Base-by-base conservation (phyloP, 352 stramenopile species). In the Peronospora farinosa region DNA sequence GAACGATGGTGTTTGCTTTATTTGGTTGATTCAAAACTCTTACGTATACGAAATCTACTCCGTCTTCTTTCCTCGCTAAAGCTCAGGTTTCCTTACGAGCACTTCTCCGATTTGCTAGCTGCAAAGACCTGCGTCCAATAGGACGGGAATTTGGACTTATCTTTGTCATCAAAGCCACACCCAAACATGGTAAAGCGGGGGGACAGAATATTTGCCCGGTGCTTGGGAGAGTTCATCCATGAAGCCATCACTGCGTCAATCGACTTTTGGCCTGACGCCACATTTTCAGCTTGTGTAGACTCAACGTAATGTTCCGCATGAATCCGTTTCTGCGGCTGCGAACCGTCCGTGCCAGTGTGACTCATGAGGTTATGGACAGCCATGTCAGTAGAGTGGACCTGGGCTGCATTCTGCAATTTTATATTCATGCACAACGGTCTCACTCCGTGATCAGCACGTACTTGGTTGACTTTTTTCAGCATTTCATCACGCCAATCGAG, bases 41-140 rank as follows among this genome's bases (percentile, higher is more conserved):
- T 27, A 28, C 16, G 33, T 16, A 30, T 45, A 55, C 40, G 21
- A 32, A 40, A 5, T 40, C 7, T 40, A 27, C 28, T 23, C 32
- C 23, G 3, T 5, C 23, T 27, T 27, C 5, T 27, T 27, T 27
- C 23, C 23, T 27, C n/a, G 3, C 5, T 7, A 7, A 32, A 40
- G 27, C 16, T 23, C 7, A 0, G 21, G 25, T 12, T 21, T 4
- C 2, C 12, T 51, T 59, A 61, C 40, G 47, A 59, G 31, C 67
- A 78, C 15, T 36, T 37, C 5, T 77, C 61, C 0, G 39, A 52
- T 1, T 47, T 56, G 23, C 65, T 60, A 0, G 44, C 27, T 17
- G 60, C 69, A 35, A 86, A 86, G 56, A 74, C 63, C 49, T 86
- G 74, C 19, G 69, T 81, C 74, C 74, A 86, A 63, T 78, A 82